These are phyloP conservation scores for Psilocybe subaeruginosa DNA, from an alignment of 768 basidiomycete genomes.

Conservation along the genomic window DNA sequence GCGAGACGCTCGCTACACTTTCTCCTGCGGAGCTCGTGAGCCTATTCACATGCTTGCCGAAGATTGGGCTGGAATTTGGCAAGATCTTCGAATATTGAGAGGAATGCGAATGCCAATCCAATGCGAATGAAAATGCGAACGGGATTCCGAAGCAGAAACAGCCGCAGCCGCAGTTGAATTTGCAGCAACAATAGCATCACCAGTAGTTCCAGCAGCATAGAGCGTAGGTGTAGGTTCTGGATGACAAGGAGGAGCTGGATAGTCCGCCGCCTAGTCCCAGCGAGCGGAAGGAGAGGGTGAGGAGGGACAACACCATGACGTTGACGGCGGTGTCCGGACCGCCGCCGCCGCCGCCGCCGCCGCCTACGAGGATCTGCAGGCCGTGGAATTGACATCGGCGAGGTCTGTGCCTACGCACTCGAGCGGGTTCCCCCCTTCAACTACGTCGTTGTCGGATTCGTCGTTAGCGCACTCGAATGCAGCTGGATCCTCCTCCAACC, in stretches of 20 bases:
- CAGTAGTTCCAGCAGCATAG: not conserved
- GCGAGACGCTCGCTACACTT: no score
- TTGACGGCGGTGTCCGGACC: not conserved
- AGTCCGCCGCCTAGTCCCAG: conserved; percentile 52
- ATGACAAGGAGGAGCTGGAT: conserved; percentile 30
- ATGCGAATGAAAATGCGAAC: no score
- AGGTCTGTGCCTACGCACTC: conserved; percentile 26
- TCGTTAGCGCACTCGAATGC: conserved; percentile 6
- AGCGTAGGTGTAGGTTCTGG: conserved; percentile 2
- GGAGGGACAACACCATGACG: not conserved
- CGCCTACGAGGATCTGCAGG: conserved; percentile 54
- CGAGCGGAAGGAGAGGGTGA: conserved; percentile 45
- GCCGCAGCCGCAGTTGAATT: not conserved
- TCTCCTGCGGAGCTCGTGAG: no score
- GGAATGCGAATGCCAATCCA: no score
- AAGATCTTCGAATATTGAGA: no score
- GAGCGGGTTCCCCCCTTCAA: conserved; percentile 13
- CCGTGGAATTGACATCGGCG: conserved; percentile 55
- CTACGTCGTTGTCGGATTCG: conserved; percentile 38
- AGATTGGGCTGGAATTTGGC: no score
- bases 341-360: conserved; percentile 29
- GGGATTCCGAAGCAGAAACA: no score
- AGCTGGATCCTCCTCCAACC: not conserved
- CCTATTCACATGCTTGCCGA: no score
- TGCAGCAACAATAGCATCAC: not conserved